Conservation (phyloP, 805 yeast genomes). For the Kockiozyma suomiensis region DNA sequence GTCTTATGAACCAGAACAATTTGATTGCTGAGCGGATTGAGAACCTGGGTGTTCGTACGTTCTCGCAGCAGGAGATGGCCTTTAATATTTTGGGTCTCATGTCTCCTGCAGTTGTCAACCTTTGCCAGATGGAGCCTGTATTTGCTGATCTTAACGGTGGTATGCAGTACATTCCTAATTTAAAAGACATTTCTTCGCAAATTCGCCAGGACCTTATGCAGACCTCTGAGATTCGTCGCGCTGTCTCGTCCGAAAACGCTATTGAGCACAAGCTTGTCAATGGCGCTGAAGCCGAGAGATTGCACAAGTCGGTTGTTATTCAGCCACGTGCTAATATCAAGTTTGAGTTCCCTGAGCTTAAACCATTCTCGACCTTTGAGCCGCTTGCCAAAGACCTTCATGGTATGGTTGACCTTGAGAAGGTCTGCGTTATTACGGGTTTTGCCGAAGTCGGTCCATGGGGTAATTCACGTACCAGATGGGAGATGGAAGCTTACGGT, state of each 20-base stretch:
- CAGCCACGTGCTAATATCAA: constrained; percentile 95
- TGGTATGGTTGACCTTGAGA: constrained; percentile 89
- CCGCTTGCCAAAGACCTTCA: constrained; percentile 58
- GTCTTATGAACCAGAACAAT: constrained; percentile 96
- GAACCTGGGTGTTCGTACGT: constrained; percentile 92
- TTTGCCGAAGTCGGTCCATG: constrained; percentile 99
- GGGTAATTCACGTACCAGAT: constrained; percentile 98
- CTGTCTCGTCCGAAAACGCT: constrained; percentile 91
- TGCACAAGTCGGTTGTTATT: constrained; percentile 73
- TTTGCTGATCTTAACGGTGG: constrained; percentile 99
- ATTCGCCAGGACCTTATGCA: constrained; percentile 74
- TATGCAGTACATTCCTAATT: constrained; percentile 86
- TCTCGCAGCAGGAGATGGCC: constrained; percentile 99
- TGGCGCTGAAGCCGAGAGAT: constrained; percentile 86
- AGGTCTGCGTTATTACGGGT: constrained; percentile 94
- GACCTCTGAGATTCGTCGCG: constrained; percentile 90
- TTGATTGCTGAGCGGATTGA: constrained; percentile 98
- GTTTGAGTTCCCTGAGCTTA: constrained; percentile 88
- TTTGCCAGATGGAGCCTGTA: constrained; percentile 92
- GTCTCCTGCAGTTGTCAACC: constrained; percentile 79
- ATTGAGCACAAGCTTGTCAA: constrained; percentile 82
- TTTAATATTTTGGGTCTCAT: constrained; percentile 93
- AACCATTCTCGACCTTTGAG: constrained; percentile 66
- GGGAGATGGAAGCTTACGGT: constrained; percentile 98
- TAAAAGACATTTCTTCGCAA: constrained; percentile 80